Conservation (phyloP, 495 filamentous ascomycete genomes). For the Penicillium canescens region DNA sequence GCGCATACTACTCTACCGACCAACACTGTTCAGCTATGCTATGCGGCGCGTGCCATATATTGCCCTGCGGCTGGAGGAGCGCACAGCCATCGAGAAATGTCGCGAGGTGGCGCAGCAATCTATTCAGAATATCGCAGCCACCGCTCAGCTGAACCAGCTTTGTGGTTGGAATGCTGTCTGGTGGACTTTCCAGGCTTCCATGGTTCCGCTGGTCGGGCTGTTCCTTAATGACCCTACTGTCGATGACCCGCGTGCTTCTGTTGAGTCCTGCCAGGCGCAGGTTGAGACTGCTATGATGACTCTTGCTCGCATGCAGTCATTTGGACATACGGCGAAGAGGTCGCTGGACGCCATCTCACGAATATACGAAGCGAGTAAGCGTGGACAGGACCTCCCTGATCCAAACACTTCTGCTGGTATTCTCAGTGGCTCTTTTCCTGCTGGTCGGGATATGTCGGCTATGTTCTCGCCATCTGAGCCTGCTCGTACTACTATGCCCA, state of each 20-base stretch:
- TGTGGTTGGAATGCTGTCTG: constrained; percentile 81
- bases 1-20: constrained; percentile 77
- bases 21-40: constrained; percentile 69
- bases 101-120: constrained; percentile 67
- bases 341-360: constrained; percentile 67
- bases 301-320: constrained; percentile 68
- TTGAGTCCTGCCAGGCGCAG: constrained; percentile 48
- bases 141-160: constrained; percentile 72
- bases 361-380: constrained; percentile 64
- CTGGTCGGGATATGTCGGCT: constrained; percentile 19
- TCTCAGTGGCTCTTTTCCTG: constrained; percentile 12
- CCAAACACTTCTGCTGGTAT: constrained; percentile 6
- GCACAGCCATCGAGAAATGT: constrained; percentile 67
- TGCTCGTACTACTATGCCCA: constrained; percentile 16
- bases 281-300: constrained; percentile 68
- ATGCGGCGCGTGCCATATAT: constrained; percentile 63
- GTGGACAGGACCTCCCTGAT: constrained; percentile 19
- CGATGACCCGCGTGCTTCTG: constrained; percentile 54
- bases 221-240: constrained; percentile 63
- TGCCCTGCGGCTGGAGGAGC: constrained; percentile 61
- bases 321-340: constrained; percentile 69
- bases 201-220: constrained; percentile 74
- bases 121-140: constrained; percentile 68
- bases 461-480: constrained; percentile 22
- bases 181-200: constrained; percentile 77